Base-by-base conservation (phyloP, 345 rosid species). In the Dovyalis caffra region DNA sequence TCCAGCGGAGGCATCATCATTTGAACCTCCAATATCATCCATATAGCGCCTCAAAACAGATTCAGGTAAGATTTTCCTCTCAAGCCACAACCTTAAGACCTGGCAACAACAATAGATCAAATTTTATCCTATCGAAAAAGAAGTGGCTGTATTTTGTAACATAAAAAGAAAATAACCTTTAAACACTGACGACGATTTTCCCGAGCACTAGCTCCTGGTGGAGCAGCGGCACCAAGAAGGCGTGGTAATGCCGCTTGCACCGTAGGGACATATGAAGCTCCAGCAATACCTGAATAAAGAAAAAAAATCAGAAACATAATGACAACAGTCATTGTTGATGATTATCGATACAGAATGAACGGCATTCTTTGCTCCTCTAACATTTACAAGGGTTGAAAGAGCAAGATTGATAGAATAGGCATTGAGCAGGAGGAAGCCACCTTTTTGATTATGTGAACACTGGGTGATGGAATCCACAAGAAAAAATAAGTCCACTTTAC, bases 141-240 rank as follows among this genome's bases (percentile, higher is more conserved):
- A 53, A 69, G 38, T 6, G 15, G 11, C 6, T 21, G 4, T n/a
- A 43, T 38, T 47, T 33, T 70, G 2, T 61, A n/a, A 32, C 28
- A 77, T 28, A 69, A 67, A 45, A 65, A 32, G 34, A 75, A 64
- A 67, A 78, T 58, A 73, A 91, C 99, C 96, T 95, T 95, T 57
- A 89, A 94, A 87, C 99, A 95, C 73, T 93, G 97, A 71, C 92
- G 98, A 35, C 98, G 97, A 79, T 95, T 95, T 84, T 95, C 98
- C 72, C 93, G 94, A 74, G 97, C 91, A 81, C 90, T 84, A 60
- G 84, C 74, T 62, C 99, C 99, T 57, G 90, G 75, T 73, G 99
- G 97, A 71, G 91, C 98, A 85, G 98, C 96, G 75, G 94, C 97
- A 84, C 91, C 91, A 76, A 95, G 82, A 78, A 95, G 97, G 32